Percentiles rank a stretch among this genome's conserved stretches.
Conservation (phyloP, 345 rosid species). For the Pugionium cornutum region DNA sequence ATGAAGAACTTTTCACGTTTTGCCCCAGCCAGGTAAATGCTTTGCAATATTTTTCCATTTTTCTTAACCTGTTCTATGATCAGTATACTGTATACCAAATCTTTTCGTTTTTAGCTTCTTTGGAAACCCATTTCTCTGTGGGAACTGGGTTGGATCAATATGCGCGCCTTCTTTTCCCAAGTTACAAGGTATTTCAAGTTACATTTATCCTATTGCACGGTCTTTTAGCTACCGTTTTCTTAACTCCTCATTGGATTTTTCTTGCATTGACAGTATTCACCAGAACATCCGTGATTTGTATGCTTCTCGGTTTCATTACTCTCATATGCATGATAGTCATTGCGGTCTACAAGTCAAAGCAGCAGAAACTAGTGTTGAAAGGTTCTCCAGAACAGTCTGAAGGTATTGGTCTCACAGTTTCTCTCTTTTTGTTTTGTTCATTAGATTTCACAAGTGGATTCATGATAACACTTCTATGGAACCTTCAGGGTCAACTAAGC, state of each 20-base stretch:
- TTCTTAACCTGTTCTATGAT: not conserved
- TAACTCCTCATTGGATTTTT: not conserved
- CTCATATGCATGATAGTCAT: constrained; percentile 54
- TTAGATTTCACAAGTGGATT: not conserved
- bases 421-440: constrained; percentile 3
- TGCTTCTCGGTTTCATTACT: constrained; percentile 58
- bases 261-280: constrained; percentile 51
- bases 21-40: constrained; percentile 60
- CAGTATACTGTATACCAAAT: not conserved
- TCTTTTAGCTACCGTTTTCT: not conserved
- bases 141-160: constrained; percentile 80
- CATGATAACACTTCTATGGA: not conserved
- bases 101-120: constrained; percentile 51
- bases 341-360: constrained; percentile 70
- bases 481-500: constrained; percentile 70
- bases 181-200: constrained; percentile 50
- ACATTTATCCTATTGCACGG: not conserved
- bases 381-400: constrained; percentile 43
- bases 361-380: constrained; percentile 43
- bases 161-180: constrained; percentile 59
- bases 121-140: constrained; percentile 79
- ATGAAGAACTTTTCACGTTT: constrained; percentile 64
- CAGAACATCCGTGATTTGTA: constrained; percentile 60
- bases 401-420: constrained; percentile 39
- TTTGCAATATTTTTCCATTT: not conserved